Base-by-base conservation (phyloP, 805 yeast species). In the Wickerhamomyces xylosicus region DNA sequence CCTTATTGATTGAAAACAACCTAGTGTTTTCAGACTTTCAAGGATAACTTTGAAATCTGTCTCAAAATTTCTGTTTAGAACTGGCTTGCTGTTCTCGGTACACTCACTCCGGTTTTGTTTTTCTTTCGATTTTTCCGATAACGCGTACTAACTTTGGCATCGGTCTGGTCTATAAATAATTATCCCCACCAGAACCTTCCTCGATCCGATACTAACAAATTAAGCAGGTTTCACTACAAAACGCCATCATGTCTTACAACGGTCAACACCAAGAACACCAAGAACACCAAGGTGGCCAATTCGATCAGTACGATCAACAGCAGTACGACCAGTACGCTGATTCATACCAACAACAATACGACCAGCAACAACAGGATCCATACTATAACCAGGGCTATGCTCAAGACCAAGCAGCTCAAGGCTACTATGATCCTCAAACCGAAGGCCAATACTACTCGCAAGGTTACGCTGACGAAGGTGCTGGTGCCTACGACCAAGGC, bases 391-490 rank as follows among this genome's bases (percentile, higher is more conserved):
- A 57, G 32, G 76, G 74, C 50, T 72, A 73, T 46, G 73, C 50
- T 36, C 51, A 52, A 41, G 45, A 49, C 21, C 57, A 46, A 33
- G 59, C 49, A 29, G 52, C 51, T 38, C 54, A 43, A 33, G 56
- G 49, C 25, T 55, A 53, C 41, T 52, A 55, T 42, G 55, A 54
- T 45, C 56, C 55, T 31, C 55, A 54, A 42, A 42, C 47, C 33
- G 60, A 48, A 33, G 60, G 55, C 28, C 48, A 52, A 3, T 47
- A 50, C 31, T 52, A 65, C 16, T 68, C 72, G 37, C 81, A 75
- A 44, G 74, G 74, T 48, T 72, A 72, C 47, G 71, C 68, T 49
- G 77, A 69, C 47, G 52, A 47, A 21, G 54, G 48, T 34, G 39
- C 41, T 34, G 47, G 41, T 33, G 40, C 37, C 19, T 47, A 47